Evolutionary conservation across 768 basidiomycete genomes (phyloP), one percentile per base, ranked within the genome.

Genomic region (Lactarius evosmus): DNA sequence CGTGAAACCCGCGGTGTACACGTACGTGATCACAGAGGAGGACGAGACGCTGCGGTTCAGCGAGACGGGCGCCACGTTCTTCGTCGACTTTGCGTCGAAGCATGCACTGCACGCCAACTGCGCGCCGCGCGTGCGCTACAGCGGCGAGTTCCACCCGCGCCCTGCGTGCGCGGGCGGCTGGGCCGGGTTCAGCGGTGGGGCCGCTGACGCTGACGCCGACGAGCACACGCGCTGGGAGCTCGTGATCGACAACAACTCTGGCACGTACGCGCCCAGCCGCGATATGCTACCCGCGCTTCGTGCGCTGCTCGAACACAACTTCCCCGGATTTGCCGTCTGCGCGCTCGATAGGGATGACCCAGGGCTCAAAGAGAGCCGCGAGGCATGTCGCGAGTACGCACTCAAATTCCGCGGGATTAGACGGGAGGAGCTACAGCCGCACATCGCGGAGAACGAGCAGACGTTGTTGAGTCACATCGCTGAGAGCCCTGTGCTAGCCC

Each of bases 21-120:
- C 93, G 41, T 95, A 93, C 75, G 81, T 93, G 72, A 86, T 95
- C 71, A 83, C 87, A 4, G 76, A 82, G 6, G 85, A 87, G 59
- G 91, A 90, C 74, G 84, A 90, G 65, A 82, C 88, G 9, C 80
- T 92, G 67, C 83, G 91, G 25, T 93, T 93, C 75, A 91, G 89
- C 30, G 91, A 93, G 73, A 94, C 91, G 3, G 91, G 91, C 17
- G 89, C 90, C 12, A 86, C 89, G 36, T 93, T 93, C 75, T 90
- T 91, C 69, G 89, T 92, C 65, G 89, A 93, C 74, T 88, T 93
- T 71, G 88, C 86, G 49, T 89, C 87, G 30, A 94, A 95, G 75
- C 93, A 94, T 71, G 92, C 90, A 5, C 79, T 94, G 71, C 91
- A 93, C 75, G 79, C 85, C 46, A 89, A 91, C 72, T 90, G 89